Evolutionary conservation across 2,329 filamentous ascomycete genomes (phyloP), one percentile per base, ranked within the genome.

Genomic region (Neocatenulostroma microsporum): DNA sequence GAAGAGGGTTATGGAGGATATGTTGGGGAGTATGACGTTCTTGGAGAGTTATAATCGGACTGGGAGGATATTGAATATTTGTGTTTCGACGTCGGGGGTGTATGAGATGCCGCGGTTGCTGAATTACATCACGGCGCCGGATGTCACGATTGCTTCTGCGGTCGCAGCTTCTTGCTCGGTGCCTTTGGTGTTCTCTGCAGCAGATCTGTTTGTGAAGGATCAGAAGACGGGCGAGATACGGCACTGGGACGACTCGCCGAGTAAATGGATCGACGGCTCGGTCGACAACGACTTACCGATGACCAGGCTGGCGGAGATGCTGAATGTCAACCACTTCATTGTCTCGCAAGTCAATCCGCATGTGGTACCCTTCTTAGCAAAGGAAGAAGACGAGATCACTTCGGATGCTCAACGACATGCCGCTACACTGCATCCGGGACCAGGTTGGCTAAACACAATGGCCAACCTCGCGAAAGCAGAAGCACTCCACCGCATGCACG

Each of bases 291-390:
- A 96, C 58, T 68, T 96, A 3, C 89, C 89, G 2, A 94, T 94
- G 78, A 86, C 82, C 14, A 77, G 85, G 2, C 69, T 96, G 12
- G 80, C 87, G 1, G 87, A 94, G 55, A 88, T 95, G 82, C 94
- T 95, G 68, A 94, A 95, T 54, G 88, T 95, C 57, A 95, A 95
- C 54, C 89, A 95, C 57, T 95, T 95, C 56, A 95, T 96, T 48
- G 89, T 95, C 13, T 94, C 87, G 0, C 89, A 96, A 58, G 87
- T 95, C 34, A 96, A 96, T 52, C 89, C 89, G 0, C 89, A 96
- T 51, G 84, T 95, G 77, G 30, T 93, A 0, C 85, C 86, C 0
- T 94, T 96, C 52, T 66, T 95, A 12, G 70, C 76, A 12, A 83
- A 80, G 47, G 84, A 93, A 40, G 82, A 86, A 42, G 70, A 73